Base-by-base conservation (phyloP, 78 protist genomes). In the Monosiga brevicollis region DNA sequence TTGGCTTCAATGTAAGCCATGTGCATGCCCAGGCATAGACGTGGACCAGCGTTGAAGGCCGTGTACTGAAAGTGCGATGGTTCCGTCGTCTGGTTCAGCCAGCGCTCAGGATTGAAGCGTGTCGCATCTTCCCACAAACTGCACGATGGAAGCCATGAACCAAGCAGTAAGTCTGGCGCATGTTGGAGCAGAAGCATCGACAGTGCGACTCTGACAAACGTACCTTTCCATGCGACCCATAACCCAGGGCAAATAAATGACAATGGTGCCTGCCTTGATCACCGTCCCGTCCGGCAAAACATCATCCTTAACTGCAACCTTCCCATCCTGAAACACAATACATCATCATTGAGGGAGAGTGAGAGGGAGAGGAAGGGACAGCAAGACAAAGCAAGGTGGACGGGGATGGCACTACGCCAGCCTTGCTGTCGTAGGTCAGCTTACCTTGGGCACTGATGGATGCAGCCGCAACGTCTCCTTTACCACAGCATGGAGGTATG, bases 11-110 rank as follows among this genome's bases (percentile, higher is more conserved):
- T 9, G 32, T 25, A 25, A 3, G 83, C 83, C 83, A 80, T 80
- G 83, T 54, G 72, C 74, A 6, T 9, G 55, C 83, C 83, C 11
- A 80, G 83, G 35, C 83, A 80, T 29, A 36, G 9, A 2, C 83
- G 83, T 36, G 72, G 43, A 2, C 83, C 83, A 10, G 83, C 83
- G 83, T 80, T 80, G 74, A 80, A 80, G 54, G 83, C 76, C 23
- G 74, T 55, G 76, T 49, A 80, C 83, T 37, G 42, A 36, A 6
- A 32, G 36, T 22, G 24, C 32, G 72, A 26, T 43, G 70, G 40
- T 15, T 2, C 74, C 9, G 42, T 11, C 29, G 40, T 37, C 35
- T 38, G n/a, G n/a, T n/a, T n/a, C n/a, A n/a, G 11, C 83, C 83
- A 80, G 42, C 83, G 15, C 78, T 80, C 55, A 1, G 83, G 83